A percentile compares a stretch with the other conserved stretches of the same genome.
phyloP scores from a whole-genome alignment of 768 basidiomycete genomes.

The Hericium erinaceus region DNA sequence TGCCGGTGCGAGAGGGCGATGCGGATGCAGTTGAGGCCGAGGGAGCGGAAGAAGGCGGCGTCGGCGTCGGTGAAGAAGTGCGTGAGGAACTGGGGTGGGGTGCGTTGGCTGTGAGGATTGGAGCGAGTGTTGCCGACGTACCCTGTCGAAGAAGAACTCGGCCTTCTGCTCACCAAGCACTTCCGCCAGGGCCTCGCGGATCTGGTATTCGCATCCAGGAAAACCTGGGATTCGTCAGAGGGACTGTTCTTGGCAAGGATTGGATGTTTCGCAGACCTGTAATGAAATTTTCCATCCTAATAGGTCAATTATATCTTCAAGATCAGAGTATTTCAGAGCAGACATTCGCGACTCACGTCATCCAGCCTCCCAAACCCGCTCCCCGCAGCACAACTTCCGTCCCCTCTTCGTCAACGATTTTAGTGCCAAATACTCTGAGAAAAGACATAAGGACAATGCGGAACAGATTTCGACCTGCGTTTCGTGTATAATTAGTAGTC shows the following conservation, averaged over 20 bases:
- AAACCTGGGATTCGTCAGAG: constrained; percentile 19
- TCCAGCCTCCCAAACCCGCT: constrained; percentile 30
- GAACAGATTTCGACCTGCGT: too few relatives aligned
- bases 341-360: neutral
- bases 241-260: neutral
- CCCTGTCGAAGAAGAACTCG: constrained; percentile 36
- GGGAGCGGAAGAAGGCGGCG: constrained; percentile 28
- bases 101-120: neutral
- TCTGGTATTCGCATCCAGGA: constrained; percentile 31
- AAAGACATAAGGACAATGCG: constrained; percentile 7
- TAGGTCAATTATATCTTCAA: constrained; percentile 21
- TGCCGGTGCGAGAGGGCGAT: constrained; percentile 25
- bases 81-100: constrained; percentile 27
- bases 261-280: constrained; percentile 3
- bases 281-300: constrained; percentile 18
- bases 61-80: constrained; percentile 35
- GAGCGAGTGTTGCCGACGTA: constrained; percentile 7
- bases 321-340: neutral
- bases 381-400: constrained; percentile 23
- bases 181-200: constrained; percentile 25
- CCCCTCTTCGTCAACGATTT: constrained; percentile 20
- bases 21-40: constrained; percentile 32
- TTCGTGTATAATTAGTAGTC: too few relatives aligned
- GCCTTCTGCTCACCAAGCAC: constrained; percentile 28
- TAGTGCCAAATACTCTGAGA: constrained; percentile 17